These are phyloP conservation scores for Nigrospora oryzae DNA, from an alignment of 2,329 filamentous ascomycete genomes.

Conservation along the genomic window DNA sequence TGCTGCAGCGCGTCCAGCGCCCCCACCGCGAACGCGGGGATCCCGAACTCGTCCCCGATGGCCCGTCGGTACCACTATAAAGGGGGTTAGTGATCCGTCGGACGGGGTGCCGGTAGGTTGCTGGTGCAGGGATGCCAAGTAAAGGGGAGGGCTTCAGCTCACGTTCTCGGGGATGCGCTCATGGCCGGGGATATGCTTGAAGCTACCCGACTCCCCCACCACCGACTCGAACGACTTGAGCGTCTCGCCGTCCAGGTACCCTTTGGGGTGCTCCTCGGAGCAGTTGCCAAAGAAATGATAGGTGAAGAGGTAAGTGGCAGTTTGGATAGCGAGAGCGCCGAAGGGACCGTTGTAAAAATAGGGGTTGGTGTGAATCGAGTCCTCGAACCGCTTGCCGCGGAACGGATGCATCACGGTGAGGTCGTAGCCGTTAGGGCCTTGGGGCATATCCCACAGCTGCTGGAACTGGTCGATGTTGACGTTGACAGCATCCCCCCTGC, in stretches of 20 bases:
- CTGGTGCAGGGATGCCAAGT: no score
- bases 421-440: constrained; percentile 7
- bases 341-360: constrained; percentile 21
- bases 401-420: constrained; percentile 9
- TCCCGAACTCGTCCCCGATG: constrained; percentile 10
- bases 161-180: constrained; percentile 31
- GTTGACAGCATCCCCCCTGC: background rate
- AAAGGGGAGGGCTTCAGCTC: no score
- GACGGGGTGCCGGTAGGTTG: no score
- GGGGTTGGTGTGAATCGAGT: constrained; percentile 19
- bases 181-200: constrained; percentile 2
- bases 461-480: constrained; percentile 12
- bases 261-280: constrained; percentile 16
- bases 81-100: constrained; percentile 15
- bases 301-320: constrained; percentile 18
- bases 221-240: constrained; percentile 10
- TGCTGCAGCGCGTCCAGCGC: constrained; percentile 8
- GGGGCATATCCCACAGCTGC: constrained; percentile 10
- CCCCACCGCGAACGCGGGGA: constrained; percentile 4
- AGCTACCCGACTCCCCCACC: constrained; percentile 16
- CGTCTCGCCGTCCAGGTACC: constrained; percentile 10
- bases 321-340: constrained; percentile 13
- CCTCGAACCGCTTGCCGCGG: constrained; percentile 10
- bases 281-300: constrained; percentile 20
- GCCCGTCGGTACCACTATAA: constrained; percentile 25